Conservation (phyloP, 1,139 yeast genomes). For the Hanseniaspora uvarum region DNA sequence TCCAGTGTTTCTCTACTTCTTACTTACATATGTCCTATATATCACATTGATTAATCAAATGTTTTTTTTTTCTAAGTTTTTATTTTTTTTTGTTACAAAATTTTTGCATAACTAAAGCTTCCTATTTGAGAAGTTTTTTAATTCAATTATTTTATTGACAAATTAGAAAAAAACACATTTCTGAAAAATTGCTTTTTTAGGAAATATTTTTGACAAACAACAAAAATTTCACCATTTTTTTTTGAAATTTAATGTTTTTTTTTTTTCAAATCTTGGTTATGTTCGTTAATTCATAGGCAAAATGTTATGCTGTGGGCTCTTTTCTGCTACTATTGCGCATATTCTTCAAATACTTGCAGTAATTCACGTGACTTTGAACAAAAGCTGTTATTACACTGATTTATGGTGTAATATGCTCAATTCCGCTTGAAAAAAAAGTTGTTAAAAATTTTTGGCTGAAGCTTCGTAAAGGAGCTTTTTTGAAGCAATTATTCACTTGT, state of each 20-base stretch:
- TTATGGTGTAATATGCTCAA: neutral
- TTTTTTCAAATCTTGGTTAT: neutral
- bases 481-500: no score
- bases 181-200: neutral
- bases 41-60: no score
- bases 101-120: neutral
- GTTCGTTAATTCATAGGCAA: neutral
- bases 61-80: no score
- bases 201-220: neutral
- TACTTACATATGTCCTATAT: no score
- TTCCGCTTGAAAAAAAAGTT: neutral
- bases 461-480: no score
- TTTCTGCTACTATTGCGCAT: no score
- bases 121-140: neutral
- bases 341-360: no score
- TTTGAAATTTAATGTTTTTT: neutral
- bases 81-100: conserved; percentile 2
- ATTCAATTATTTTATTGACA: neutral
- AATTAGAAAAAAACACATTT: neutral
- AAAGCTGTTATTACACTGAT: neutral
- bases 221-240: neutral
- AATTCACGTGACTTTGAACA: neutral
- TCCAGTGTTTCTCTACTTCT: no score
- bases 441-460: no score
- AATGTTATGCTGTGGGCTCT: neutral